Evolutionary conservation across 257 asterid genomes (phyloP), one percentile per base, ranked within the genome.

Genomic region (Capsicum pubescens): DNA sequence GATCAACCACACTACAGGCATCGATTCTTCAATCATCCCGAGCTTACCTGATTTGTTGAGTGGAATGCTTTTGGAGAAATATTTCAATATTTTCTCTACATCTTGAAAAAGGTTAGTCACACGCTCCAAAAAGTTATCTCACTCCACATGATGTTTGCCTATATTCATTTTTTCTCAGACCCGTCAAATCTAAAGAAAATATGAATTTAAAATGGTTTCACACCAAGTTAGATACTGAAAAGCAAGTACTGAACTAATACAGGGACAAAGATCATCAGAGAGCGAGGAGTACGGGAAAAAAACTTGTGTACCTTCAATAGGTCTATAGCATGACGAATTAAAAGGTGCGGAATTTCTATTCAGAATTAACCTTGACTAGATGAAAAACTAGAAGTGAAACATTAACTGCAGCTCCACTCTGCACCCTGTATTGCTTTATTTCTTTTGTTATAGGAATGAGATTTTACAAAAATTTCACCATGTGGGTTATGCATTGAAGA

Each of bases 1-100:
- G 81, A 83, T 21, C 95, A 96, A 98, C 98, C 98, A 2, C 98
- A 93, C 86, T 94, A 94, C 89, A 91, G 99, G 91, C 95, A 94
- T 12, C 94, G 87, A 8, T 91, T 96, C 86, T 93, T 94, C 87
- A 86, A 82, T 86, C 91, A 94, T 83, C 92, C 91, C 6, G 80
- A 88, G 74, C 94, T 96, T 87, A 90, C 95, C 19, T 96, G 99
- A 98, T 93, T 98, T 26, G 86, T 90, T 36, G 97, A 94, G 84
- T 94, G 97, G 94, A 90, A 84, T 80, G 93, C 99, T 78, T 94
- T 96, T 83, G 99, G 99, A 8, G 98, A 93, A 85, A 94, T 93
- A 74, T 96, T 96, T 89, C 98, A 96, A 87, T 96, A 96, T 90
- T 94, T 94, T 89, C 72, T 94, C 94, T 96, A 96, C 80, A 83